phyloP scores from a whole-genome alignment of 192 early-diverging fungal species.

The Chytriomyces confervae region DNA sequence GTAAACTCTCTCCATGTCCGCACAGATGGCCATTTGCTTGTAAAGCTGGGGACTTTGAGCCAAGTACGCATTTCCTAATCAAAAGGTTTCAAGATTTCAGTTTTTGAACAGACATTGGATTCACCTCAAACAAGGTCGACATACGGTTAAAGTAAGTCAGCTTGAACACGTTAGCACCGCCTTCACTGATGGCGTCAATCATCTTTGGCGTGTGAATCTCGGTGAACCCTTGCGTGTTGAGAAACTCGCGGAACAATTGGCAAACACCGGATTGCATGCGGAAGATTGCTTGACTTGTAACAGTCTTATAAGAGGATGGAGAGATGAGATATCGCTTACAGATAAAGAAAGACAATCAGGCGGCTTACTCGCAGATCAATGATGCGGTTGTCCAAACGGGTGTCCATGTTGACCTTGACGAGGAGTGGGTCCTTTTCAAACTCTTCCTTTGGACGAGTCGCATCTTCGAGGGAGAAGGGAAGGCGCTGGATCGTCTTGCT shows the following conservation, averaged over 20 bases:
- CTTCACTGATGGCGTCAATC: slow-evolving; percentile 89
- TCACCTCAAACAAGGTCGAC: background rate
- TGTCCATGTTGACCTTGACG: slow-evolving; percentile 83
- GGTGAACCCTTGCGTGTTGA: slow-evolving; percentile 78
- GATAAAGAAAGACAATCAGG: background rate
- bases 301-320: no score
- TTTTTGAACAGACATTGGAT: background rate
- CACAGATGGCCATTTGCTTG: slow-evolving; percentile 98
- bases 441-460: slow-evolving; percentile 81
- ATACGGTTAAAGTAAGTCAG: slow-evolving; percentile 91
- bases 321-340: background rate
- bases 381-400: slow-evolving; percentile 92
- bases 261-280: slow-evolving; percentile 92
- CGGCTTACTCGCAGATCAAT: slow-evolving; percentile 83
- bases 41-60: slow-evolving; percentile 99
- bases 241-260: slow-evolving; percentile 94
- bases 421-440: slow-evolving; percentile 74
- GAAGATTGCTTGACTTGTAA: slow-evolving; percentile 97
- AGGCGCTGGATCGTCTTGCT: slow-evolving; percentile 79
- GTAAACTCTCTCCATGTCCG: slow-evolving; percentile 96
- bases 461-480: slow-evolving; percentile 93
- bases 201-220: slow-evolving; percentile 99
- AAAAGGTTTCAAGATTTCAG: background rate
- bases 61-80: slow-evolving; percentile 84
- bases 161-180: slow-evolving; percentile 98